Evolutionary conservation across 2,329 filamentous ascomycete species (phyloP), one percentile per base, ranked within the genome.

Genomic region (Chaetomiaceae sp.): DNA sequence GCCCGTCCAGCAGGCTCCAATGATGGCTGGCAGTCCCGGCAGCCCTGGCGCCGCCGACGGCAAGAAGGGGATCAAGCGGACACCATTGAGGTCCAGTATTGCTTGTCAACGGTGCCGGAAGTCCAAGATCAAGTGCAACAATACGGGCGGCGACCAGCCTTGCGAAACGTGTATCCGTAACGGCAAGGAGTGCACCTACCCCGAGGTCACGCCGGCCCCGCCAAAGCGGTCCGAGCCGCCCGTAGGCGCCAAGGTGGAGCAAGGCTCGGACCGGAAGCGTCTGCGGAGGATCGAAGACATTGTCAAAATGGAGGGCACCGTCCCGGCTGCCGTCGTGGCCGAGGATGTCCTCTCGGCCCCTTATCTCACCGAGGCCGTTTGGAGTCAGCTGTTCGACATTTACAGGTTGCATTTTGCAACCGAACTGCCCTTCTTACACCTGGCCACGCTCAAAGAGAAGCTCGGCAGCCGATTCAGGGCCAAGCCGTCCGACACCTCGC

Each of bases 81-180:
- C 73, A 11, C 75, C 76, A 30, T 86, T 90, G 80, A 80, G 89
- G 61, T 90, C 87, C 42, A 89, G 85, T 64, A 89, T 92, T 65
- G 88, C 89, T 43, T 94, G 89, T 69, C 75, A 81, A 56, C 78
- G 82, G 58, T 92, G 89, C 66, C 80, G 89, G 53, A 82, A 82
- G 63, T 90, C 87, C 66, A 95, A 94, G 71, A 89, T 92, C 66
- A 92, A 92, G 71, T 95, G 89, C 72, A 83, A 89, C 68, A 94
- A 94, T 70, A 79, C 81, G 61, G 87, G 87, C 55, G 80, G 85
- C 53, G 80, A 80, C 57, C 84, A 82, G 14, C 82, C 81, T 14
- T 95, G 89, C 72, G 82, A 87, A 57, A 83, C 84, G 11, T 95
- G 89, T 67, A 80, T 86, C 65, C 83, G 83, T 55, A 81, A 81